These are phyloP conservation scores for Arthrobotrys conoides DNA, from an alignment of 2,329 filamentous ascomycete genomes.

Conservation along the genomic window DNA sequence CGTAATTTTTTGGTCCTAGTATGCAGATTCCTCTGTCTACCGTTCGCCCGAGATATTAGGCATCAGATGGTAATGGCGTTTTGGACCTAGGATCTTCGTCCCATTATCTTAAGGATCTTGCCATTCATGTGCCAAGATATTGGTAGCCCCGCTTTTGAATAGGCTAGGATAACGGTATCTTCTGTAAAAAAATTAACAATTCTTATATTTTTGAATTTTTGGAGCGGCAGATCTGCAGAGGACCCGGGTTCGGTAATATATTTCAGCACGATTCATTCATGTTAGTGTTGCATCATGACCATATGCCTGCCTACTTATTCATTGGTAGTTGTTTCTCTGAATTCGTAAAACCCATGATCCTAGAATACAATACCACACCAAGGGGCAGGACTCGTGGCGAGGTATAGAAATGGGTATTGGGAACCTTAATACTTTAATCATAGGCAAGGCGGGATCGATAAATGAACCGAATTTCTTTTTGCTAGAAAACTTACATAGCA, in stretches of 20 bases:
- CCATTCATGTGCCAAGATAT: constrained; percentile 14
- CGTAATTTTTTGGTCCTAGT: background rate
- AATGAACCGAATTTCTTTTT: no score
- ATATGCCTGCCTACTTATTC: no score
- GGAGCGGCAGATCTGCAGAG: constrained; percentile 1
- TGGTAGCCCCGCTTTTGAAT: background rate
- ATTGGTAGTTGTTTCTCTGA: background rate
- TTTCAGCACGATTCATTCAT: constrained; percentile 5
- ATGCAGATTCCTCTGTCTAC: background rate
- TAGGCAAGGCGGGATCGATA: background rate
- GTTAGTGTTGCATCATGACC: background rate
- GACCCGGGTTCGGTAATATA: constrained; percentile 19
- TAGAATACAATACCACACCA: background rate
- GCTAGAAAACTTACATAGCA: no score
- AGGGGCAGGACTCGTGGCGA: background rate
- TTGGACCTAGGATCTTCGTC: background rate
- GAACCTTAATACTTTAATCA: background rate
- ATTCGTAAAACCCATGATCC: background rate
- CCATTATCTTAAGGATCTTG: background rate
- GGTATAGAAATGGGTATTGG: background rate
- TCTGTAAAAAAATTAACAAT: background rate
- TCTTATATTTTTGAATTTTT: background rate
- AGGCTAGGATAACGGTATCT: background rate
- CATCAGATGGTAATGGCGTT: constrained; percentile 4
- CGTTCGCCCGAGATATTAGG: constrained; percentile 15